phyloP scores from a whole-genome alignment of 805 yeast species.

The Kluyveromyces lactis region DNA sequence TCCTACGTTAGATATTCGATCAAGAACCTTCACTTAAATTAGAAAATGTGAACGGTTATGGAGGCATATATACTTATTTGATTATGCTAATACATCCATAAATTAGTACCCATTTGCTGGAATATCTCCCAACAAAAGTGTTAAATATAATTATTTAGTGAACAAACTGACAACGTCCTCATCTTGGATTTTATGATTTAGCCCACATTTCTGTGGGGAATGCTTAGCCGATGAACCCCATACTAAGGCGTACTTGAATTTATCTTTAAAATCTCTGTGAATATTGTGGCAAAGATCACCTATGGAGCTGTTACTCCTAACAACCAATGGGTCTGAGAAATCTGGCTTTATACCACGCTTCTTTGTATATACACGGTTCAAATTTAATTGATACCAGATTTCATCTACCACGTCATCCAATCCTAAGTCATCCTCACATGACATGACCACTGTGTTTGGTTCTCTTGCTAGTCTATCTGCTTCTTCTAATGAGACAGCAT shows the following conservation, averaged over 20 bases:
- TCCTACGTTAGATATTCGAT: no score
- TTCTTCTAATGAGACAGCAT: conserved; percentile 91
- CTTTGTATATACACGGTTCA: conserved; percentile 80
- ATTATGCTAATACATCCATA: no score
- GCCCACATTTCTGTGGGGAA: conserved; percentile 94
- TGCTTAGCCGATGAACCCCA: conserved; percentile 97
- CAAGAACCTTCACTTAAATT: no score
- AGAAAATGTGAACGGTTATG: no score
- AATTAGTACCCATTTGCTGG: no score
- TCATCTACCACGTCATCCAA: conserved; percentile 82
- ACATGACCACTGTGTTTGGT: conserved; percentile 89
- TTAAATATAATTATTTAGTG: conserved; percentile 73
- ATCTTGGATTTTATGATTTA: conserved; percentile 73
- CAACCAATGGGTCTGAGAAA: conserved; percentile 85
- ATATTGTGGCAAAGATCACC: conserved; percentile 86
- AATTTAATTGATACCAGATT: conserved; percentile 81
- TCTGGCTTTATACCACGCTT: conserved; percentile 76
- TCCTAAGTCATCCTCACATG: conserved; percentile 84
- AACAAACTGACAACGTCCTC: conserved; percentile 92
- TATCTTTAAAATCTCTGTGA: conserved; percentile 85
- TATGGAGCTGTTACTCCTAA: conserved; percentile 67
- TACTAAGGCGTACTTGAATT: conserved; percentile 88
- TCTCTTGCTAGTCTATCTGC: conserved; percentile 86
- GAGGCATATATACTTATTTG: no score
- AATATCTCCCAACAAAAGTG: no score